Percentiles rank a stretch among this genome's conserved stretches.
Conservation (phyloP, 2,329 filamentous ascomycete genomes). For the Penicillium sp. region DNA sequence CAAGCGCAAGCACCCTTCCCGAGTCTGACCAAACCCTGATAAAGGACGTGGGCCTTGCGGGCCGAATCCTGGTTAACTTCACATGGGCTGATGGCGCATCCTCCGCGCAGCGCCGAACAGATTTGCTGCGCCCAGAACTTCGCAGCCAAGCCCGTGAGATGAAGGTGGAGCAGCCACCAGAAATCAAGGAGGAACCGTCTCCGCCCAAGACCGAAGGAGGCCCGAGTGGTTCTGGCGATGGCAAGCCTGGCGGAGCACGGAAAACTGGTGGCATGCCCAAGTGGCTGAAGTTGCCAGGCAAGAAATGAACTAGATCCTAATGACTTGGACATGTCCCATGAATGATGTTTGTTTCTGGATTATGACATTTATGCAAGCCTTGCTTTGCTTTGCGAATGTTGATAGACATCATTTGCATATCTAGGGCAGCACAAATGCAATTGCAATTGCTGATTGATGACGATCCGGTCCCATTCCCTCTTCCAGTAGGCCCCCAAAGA, state of each 20-base stretch:
- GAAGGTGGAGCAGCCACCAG: slow-evolving; percentile 42
- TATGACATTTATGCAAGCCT: background rate
- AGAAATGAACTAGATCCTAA: slow-evolving; percentile 53
- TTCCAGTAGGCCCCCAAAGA: background rate
- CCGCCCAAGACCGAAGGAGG: slow-evolving; percentile 6
- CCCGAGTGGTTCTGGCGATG: slow-evolving; percentile 30
- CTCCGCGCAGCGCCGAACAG: slow-evolving; percentile 43
- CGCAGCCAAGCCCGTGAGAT: slow-evolving; percentile 62
- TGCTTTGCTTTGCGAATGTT: background rate
- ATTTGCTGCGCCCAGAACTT: slow-evolving; percentile 59
- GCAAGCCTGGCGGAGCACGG: slow-evolving; percentile 28
- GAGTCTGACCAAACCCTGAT: slow-evolving; percentile 52
- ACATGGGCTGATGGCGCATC: slow-evolving; percentile 65
- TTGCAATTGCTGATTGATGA: background rate
- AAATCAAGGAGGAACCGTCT: slow-evolving; percentile 48
- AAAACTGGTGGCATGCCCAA: slow-evolving; percentile 54
- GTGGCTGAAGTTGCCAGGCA: slow-evolving; percentile 67
- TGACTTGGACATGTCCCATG: background rate
- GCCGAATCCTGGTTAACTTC: slow-evolving; percentile 69
- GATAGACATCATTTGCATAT: background rate
- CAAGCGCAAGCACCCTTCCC: slow-evolving; percentile 30
- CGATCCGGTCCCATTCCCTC: background rate
- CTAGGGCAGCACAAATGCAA: background rate
- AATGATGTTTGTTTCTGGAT: slow-evolving; percentile 6
- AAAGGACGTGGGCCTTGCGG: slow-evolving; percentile 64